A percentile compares a stretch with the other conserved stretches of the same genome.
phyloP scores from a whole-genome alignment of 2,329 filamentous ascomycete genomes.

The Alternaria atra region DNA sequence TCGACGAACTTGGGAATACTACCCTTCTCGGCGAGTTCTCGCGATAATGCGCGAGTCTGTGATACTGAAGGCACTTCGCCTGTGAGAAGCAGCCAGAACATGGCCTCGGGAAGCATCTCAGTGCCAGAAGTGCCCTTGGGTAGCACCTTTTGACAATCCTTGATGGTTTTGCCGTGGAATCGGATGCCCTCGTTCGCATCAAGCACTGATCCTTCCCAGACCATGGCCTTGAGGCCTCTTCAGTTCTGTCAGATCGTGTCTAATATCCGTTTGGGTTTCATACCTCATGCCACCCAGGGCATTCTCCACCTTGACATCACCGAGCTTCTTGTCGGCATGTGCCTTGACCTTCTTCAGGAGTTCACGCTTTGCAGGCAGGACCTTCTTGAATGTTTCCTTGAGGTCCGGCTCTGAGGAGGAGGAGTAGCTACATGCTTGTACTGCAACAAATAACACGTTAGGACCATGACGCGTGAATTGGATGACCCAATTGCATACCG shows the following conservation, averaged over 20 bases:
- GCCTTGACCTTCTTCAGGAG: slow-evolving; percentile 93
- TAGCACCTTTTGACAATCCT: slow-evolving; percentile 92
- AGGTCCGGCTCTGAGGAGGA: slow-evolving; percentile 84
- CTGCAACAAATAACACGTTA: slow-evolving; percentile 35
- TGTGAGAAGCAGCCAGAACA: slow-evolving; percentile 99
- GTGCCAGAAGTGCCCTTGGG: slow-evolving; percentile 92
- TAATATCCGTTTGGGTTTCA: background rate
- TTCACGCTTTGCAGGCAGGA: slow-evolving; percentile 92
- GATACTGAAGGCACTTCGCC: slow-evolving; percentile 84
- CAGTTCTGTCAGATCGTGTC: slow-evolving; percentile 18
- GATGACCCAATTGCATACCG: slow-evolving; percentile 45
- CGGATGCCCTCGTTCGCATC: slow-evolving; percentile 97
- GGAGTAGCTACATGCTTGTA: slow-evolving; percentile 69
- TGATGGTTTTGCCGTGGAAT: slow-evolving; percentile 97
- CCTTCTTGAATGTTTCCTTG: slow-evolving; percentile 82
- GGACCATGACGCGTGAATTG: slow-evolving; percentile 1
- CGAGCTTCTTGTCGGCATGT: slow-evolving; percentile 81
- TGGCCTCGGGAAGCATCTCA: slow-evolving; percentile 97
- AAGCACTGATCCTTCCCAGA: slow-evolving; percentile 97
- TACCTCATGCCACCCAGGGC: slow-evolving; percentile 93
- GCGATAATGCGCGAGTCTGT: slow-evolving; percentile 84
- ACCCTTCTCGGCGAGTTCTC: slow-evolving; percentile 86
- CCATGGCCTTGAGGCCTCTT: slow-evolving; percentile 91
- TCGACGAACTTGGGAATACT: slow-evolving; percentile 82
- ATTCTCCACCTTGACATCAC: slow-evolving; percentile 93